These are phyloP conservation scores for Pseudozyma thailandica DNA, from an alignment of 1,284 basidiomycete species.

Conservation along the genomic window DNA sequence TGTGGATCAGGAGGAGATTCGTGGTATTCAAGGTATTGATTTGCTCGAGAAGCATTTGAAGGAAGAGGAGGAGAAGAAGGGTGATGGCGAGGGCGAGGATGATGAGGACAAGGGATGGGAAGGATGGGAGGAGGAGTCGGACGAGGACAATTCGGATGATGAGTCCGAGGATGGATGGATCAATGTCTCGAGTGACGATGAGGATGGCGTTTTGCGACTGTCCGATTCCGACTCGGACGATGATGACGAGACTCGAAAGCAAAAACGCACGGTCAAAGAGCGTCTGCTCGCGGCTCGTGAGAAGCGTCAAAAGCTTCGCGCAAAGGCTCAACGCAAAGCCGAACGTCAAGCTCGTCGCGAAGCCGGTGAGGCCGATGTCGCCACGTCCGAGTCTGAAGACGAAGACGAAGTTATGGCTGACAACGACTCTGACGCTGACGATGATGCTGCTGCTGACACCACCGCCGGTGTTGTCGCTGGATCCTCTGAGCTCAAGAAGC, in stretches of 20 bases:
- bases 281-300: slow-evolving; percentile 45
- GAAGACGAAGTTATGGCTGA: slow-evolving; percentile 66
- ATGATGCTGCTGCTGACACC: slow-evolving; percentile 37
- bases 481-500: slow-evolving; percentile 8
- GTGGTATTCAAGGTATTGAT: slow-evolving; percentile 83
- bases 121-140: slow-evolving; percentile 87
- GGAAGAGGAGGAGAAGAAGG: slow-evolving; percentile 39
- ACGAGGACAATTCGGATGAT: slow-evolving; percentile 76
- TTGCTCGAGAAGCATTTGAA: slow-evolving; percentile 65
- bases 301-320: slow-evolving; percentile 52
- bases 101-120: slow-evolving; percentile 79
- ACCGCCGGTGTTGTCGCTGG: neutral
- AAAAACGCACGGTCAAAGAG: slow-evolving; percentile 44
- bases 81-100: slow-evolving; percentile 69
- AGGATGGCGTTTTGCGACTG: slow-evolving; percentile 70
- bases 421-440: slow-evolving; percentile 71
- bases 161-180: slow-evolving; percentile 78
- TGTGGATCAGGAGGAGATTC: slow-evolving; percentile 75
- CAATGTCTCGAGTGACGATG: slow-evolving; percentile 80
- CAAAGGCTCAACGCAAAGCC: slow-evolving; percentile 54
- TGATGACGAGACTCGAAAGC: slow-evolving; percentile 71
- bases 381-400: slow-evolving; percentile 58
- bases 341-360: slow-evolving; percentile 65
- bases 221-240: slow-evolving; percentile 84
- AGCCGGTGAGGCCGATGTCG: slow-evolving; percentile 54